Percentiles rank a stretch among this genome's conserved stretches.
Conservation (phyloP, 2,329 filamentous ascomycete genomes). For the Colletotrichum tofieldiae region DNA sequence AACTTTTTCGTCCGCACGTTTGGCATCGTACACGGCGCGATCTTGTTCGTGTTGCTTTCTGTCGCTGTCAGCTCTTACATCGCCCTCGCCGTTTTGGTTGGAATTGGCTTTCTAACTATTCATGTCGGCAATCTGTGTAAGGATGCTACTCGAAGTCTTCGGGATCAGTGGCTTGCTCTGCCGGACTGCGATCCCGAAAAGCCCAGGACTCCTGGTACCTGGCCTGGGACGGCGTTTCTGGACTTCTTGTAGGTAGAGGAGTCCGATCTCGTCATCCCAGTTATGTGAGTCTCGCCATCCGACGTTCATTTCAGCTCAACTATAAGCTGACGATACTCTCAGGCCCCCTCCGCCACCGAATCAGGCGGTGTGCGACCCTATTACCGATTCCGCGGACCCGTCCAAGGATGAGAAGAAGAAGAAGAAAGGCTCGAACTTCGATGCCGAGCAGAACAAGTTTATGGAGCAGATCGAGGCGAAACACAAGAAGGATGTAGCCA, state of each 20-base stretch:
- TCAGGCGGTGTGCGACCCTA: constrained; percentile 16
- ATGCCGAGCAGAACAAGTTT: not conserved
- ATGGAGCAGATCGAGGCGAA: not conserved
- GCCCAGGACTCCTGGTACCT: constrained; percentile 36
- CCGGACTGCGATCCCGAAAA: constrained; percentile 6
- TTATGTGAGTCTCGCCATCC: constrained; percentile 26
- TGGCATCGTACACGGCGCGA: not conserved
- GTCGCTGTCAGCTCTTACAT: too few relatives aligned
- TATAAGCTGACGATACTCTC: not conserved
- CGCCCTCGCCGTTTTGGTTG: not conserved
- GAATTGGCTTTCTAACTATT: not conserved
- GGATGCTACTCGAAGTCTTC: not conserved
- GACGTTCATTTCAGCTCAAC: not conserved
- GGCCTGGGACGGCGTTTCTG: constrained; percentile 22
- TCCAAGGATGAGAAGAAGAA: not conserved
- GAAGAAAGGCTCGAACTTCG: not conserved
- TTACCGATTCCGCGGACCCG: not conserved
- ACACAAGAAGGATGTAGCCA: not conserved
- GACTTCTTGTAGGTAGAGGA: constrained; percentile 21
- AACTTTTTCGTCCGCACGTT: not conserved
- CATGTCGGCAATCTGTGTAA: not conserved
- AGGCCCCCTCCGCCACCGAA: constrained; percentile 18
- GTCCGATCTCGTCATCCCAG: not conserved
- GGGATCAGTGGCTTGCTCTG: not conserved
- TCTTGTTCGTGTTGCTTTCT: not conserved